Evolutionary conservation across 306 rosid species (phyloP), one percentile per base, ranked within the genome.

Genomic region (Rosa multiflora): DNA sequence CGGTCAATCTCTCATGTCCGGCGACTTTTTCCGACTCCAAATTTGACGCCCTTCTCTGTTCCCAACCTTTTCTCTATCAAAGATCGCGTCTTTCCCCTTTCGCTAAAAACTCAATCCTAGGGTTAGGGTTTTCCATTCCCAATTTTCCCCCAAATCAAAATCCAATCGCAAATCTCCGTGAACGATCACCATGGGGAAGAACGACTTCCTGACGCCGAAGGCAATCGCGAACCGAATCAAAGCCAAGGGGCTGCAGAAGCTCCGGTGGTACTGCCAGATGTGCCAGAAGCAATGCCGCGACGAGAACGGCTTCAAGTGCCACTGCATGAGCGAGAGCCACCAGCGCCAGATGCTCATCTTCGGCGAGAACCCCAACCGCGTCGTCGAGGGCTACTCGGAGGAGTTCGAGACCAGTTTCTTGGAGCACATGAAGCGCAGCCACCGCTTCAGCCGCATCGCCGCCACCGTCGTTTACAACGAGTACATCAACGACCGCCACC

Each of bases 181-280:
- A 26, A 26, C 29, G 1, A 26, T 14, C 56, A 51, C 56, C 32
- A 92, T 94, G 98, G 98, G 97, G 26, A 94, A 91, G 89, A 94
- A 94, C 63, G 97, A 94, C 32, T 92, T 90, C 67, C 87, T 94
- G 6, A 94, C 97, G 0, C 97, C 97, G 0, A 94, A 94, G 73
- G 97, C 97, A 23, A 94, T 94, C 29, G 97, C 97, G 15, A 94
- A 94, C 61, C 81, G 97, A 56, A 92, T 92, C 82, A 94, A 94
- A 80, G 97, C 98, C 20, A 94, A 92, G 68, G 98, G 98, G 20
- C 87, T 94, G 44, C 97, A 94, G 93, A 94, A 94, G 88, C 97
- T 94, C 37, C 85, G 97, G 13, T 94, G 97, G 97, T 94, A 94
- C 81, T 94, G 98, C 86, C 98, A 94, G 88, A 94, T 94, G 98